Conservation (phyloP, 257 asterid species). For the Oldenlandia corymbosa region DNA sequence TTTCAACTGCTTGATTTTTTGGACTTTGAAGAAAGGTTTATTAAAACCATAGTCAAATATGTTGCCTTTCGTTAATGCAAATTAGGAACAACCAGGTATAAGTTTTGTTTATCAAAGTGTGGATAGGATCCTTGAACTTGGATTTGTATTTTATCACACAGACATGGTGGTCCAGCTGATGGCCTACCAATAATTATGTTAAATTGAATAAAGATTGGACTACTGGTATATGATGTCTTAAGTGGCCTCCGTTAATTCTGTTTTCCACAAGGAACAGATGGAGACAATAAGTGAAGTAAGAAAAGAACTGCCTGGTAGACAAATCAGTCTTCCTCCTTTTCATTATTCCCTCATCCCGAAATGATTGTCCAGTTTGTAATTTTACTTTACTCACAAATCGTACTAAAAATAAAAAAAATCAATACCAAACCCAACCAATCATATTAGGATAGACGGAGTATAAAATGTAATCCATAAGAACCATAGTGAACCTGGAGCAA, state of each 20-base stretch:
- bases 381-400: no score
- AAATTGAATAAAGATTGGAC: slow-evolving; percentile 10
- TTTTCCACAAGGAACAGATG: neutral
- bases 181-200: slow-evolving; percentile 24
- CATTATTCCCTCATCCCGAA: no score
- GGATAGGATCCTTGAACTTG: slow-evolving; percentile 11
- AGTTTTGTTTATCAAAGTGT: slow-evolving; percentile 15
- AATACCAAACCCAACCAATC: no score
- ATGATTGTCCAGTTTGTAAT: no score
- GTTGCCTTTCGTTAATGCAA: slow-evolving; percentile 13
- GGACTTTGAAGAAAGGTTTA: slow-evolving; percentile 12
- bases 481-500: no score
- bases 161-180: slow-evolving; percentile 19
- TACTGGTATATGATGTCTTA: neutral
- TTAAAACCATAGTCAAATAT: slow-evolving; percentile 19
- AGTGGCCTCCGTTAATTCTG: neutral
- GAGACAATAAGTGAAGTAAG: neutral
- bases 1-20: slow-evolving; percentile 9
- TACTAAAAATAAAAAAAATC: no score
- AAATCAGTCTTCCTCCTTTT: no score
- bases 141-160: slow-evolving; percentile 12
- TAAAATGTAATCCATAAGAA: no score
- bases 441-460: no score
- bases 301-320: neutral
- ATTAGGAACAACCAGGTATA: slow-evolving; percentile 9